These are phyloP conservation scores for Saxophila tyrrhenica DNA, from an alignment of 495 filamentous ascomycete species.

Conservation along the genomic window DNA sequence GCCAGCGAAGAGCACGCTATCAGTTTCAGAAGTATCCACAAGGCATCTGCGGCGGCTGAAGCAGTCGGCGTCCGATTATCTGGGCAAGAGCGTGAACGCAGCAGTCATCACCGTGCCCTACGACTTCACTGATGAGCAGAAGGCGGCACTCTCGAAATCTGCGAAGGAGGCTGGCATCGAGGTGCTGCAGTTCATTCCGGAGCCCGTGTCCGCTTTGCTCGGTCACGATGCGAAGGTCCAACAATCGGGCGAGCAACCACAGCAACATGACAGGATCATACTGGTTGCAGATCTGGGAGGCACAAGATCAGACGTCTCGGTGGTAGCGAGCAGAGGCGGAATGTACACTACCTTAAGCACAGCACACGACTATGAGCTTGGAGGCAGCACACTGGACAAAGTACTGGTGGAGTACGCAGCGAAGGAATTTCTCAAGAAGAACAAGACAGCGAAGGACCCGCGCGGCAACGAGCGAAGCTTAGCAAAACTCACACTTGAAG, in stretches of 20 bases:
- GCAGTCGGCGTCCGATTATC: constrained; percentile 75
- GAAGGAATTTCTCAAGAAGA: constrained; percentile 95
- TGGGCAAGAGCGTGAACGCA: constrained; percentile 82
- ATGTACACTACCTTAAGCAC: constrained; percentile 95
- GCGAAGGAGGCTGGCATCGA: constrained; percentile 76
- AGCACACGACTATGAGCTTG: constrained; percentile 85
- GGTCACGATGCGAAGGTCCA: constrained; percentile 86
- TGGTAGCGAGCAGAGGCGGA: constrained; percentile 80
- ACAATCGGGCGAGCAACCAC: not conserved
- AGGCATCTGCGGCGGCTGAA: constrained; percentile 75
- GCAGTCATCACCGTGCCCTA: constrained; percentile 91
- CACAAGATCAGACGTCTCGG: constrained; percentile 81
- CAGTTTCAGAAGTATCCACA: constrained; percentile 75
- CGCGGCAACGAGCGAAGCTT: constrained; percentile 65
- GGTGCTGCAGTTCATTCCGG: constrained; percentile 82
- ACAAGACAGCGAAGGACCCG: constrained; percentile 63
- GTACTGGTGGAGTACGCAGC: constrained; percentile 91
- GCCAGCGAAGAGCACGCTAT: constrained; percentile 57
- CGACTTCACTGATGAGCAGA: constrained; percentile 79
- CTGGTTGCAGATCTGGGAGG: constrained; percentile 91
- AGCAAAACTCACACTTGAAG: constrained; percentile 86
- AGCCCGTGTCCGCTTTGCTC: constrained; percentile 83
- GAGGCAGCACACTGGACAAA: constrained; percentile 71
- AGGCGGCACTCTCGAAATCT: constrained; percentile 62
- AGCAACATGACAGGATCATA: constrained; percentile 60